Evolutionary conservation across 257 asterid species (phyloP), one percentile per base, ranked within the genome.

Genomic region (Ophiorrhiza pumila): DNA sequence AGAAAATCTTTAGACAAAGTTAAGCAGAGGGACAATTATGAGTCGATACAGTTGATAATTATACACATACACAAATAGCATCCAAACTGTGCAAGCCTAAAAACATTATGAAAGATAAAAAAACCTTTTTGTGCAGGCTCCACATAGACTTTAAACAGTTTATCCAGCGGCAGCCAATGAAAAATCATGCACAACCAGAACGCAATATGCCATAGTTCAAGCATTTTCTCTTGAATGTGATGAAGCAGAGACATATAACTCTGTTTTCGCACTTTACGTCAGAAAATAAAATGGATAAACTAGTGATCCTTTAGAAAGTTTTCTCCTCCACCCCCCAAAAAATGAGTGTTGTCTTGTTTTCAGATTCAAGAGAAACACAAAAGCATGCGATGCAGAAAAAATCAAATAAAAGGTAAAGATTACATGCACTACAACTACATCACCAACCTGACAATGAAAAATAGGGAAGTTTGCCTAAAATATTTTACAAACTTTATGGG

Each of bases 1-100:
- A 67, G 69, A 35, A 69, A 50, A 20, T 23, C 22, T 25, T 14
- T 27, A 53, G 20, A 25, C 34, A 39, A 67, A 66, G 74, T 71
- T 27, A 75, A 45, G 41, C 2, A 59, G n/a, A 65, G 39, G 27
- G 22, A 52, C 15, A 35, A 25, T 15, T 1, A 39, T 25, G 35
- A 14, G 46, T 68, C 6, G 11, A 8, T 17, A 7, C 4, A 11
- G 17, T 20, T 17, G 32, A 43, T 2, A 37, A 39, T 42, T 15
- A 59, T 20, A 27, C 2, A 27, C n/a, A 72, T 53, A 56, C 23
- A 61, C n/a, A 7, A 2, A 46, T 35, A 45, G 62, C 27, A 41
- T 60, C 69, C 31, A 49, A 52, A 50, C 29, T 17, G 3, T 35
- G 29, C 43, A 62, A 15, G 18, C 39, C 55, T 4, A 46, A 7